phyloP scores from a whole-genome alignment of 1,139 yeast genomes.

The Pichia sorboxylosa region DNA sequence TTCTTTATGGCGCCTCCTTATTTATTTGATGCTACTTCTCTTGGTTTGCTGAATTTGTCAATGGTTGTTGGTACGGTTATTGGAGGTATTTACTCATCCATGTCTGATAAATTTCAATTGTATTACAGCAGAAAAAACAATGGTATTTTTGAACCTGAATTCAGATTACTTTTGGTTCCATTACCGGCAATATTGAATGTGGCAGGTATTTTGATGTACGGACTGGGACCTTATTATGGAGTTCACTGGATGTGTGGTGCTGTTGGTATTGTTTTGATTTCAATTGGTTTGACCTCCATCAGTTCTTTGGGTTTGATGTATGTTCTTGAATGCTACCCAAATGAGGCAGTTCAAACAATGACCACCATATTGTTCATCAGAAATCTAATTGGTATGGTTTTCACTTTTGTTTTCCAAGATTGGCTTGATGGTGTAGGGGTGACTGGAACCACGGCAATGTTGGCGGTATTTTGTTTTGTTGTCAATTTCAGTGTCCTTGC shows the following conservation, averaged over 20 bases:
- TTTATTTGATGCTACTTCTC: conserved; percentile 29
- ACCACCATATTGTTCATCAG: conserved; percentile 30
- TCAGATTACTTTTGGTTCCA: conserved; percentile 29
- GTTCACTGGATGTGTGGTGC: conserved; percentile 42
- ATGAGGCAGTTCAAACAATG: conserved; percentile 43
- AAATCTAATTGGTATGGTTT: conserved; percentile 20
- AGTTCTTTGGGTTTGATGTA: conserved; percentile 43
- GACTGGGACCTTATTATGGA: conserved; percentile 32
- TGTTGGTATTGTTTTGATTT: conserved; percentile 44
- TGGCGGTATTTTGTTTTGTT: too few species aligned
- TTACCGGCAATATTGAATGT: conserved; percentile 29
- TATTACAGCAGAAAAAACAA: conserved; percentile 26
- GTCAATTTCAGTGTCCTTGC: too few species aligned
- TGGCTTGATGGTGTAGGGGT: too few species aligned
- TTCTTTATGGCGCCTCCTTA: conserved; percentile 33
- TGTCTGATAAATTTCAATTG: conserved; percentile 29
- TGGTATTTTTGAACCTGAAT: conserved; percentile 32
- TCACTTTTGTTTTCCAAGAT: conserved; percentile 10
- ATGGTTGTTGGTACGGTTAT: conserved; percentile 29
- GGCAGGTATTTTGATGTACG: conserved; percentile 30
- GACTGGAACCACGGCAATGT: too few species aligned
- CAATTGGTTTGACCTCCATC: conserved; percentile 35
- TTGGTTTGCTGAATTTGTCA: conserved; percentile 32
- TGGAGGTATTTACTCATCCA: conserved; percentile 27
- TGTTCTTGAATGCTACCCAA: conserved; percentile 42